Evolutionary conservation across 768 basidiomycete species (phyloP).

Genomic region (Pilatotrama ljubarskyi): DNA sequence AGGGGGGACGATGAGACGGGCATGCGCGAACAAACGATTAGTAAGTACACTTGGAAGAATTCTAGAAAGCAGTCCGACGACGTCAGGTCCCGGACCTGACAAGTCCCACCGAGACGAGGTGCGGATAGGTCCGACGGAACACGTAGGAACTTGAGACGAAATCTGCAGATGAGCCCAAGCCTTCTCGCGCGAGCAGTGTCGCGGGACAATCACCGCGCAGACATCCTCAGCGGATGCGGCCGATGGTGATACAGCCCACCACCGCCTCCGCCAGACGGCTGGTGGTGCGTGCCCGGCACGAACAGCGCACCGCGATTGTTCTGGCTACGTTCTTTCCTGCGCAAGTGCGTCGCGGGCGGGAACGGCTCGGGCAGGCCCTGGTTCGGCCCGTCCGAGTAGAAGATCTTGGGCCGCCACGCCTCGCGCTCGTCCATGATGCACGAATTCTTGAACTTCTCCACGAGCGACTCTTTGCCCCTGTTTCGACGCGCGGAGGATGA

Average conservation of each 20-base stretch:
- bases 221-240: slow-evolving; percentile 15
- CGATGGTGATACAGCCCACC: slow-evolving; percentile 22
- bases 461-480: slow-evolving; percentile 86
- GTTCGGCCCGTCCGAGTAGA: slow-evolving; percentile 71
- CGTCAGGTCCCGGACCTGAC: not conserved
- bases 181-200: too few relatives aligned
- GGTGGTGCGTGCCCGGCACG: slow-evolving; percentile 35
- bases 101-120: not conserved
- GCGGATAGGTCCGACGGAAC: too few relatives aligned
- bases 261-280: slow-evolving; percentile 9
- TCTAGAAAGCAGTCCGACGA: not conserved
- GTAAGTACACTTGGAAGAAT: not conserved
- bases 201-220: not conserved
- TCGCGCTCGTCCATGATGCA: slow-evolving; percentile 86
- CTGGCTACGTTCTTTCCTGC: slow-evolving; percentile 81
- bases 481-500: not conserved
- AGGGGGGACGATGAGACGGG: not conserved
- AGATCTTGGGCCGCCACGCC: slow-evolving; percentile 83
- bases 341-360: slow-evolving; percentile 77
- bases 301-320: slow-evolving; percentile 75
- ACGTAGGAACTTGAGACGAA: too few relatives aligned
- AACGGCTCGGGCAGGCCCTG: slow-evolving; percentile 81
- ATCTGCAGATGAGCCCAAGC: too few relatives aligned
- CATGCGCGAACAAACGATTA: not conserved
- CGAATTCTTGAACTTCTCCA: slow-evolving; percentile 92